Base-by-base conservation (phyloP, 768 basidiomycete genomes). In the Naganishia antarctica region DNA sequence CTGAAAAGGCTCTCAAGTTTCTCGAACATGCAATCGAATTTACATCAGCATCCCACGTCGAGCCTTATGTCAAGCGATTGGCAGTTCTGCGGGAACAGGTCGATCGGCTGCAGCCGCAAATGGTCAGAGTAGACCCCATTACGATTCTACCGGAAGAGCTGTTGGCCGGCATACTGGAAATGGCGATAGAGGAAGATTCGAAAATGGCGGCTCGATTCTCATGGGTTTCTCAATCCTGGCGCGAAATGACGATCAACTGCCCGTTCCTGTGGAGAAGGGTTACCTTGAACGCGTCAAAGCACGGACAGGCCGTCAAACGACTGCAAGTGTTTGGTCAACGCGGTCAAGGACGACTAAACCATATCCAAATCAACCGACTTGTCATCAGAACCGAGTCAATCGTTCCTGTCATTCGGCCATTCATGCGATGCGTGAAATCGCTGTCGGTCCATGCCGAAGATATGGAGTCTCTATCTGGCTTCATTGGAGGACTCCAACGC, bases 231-330 rank as follows among this genome's bases (percentile, higher is more conserved):
- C 32, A n/a, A 21, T 40, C n/a, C 32, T 57, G 53, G 53, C 28
- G 53, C 34, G 53, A 57, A 6, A 57, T 57, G 53, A 57, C 53
- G n/a, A 40, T 34, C 21, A 57, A 57, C n/a, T 57, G 53, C 23
- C 53, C 53, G 31, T 57, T 57, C 23, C 34, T 57, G 11, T 57
- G 53, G 53, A 40, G 53, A 41, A 5, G 53, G n/a, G 2, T 57
- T 12, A 23, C 34, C n/a, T 25, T 57, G 23, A 57, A 41, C 25
- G 53, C 34, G 18, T 12, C 34, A 21, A 57, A 40, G 15, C 37
- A 40, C 53, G 26, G 53, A 9, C 53, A 37, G 11, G n/a, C 34
- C 26, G 23, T 57, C n/a, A 57, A 57, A 25, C 53, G 53, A 25
- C 16, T 57, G 32, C 53, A 37, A 26, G n/a, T 57, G 21, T 57